A percentile compares a stretch with the other conserved stretches of the same genome.
phyloP scores from a whole-genome alignment of 2,329 filamentous ascomycete species.

The Cladosporium austrohemisphaericum region DNA sequence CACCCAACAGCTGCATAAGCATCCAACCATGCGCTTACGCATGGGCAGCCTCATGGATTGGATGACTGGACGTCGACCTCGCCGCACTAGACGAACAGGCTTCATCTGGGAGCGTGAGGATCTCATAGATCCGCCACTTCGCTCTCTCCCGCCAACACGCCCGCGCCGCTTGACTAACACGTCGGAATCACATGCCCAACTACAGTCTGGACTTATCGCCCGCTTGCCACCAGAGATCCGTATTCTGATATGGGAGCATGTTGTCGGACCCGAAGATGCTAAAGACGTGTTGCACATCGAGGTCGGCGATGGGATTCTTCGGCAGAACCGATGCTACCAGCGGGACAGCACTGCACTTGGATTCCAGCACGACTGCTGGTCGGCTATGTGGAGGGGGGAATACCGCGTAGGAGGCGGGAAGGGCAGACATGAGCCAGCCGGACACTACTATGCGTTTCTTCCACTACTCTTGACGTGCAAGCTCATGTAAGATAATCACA shows the following conservation, averaged over 20 bases:
- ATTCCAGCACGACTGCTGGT: conserved; percentile 15
- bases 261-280: conserved; percentile 12
- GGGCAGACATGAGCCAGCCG: conserved; percentile 2
- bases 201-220: conserved; percentile 12
- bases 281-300: conserved; percentile 15
- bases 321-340: conserved; percentile 14
- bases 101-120: conserved; percentile 9
- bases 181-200: conserved; percentile 5
- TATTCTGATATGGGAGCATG: conserved; percentile 14
- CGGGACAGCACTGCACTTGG: conserved; percentile 4
- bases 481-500: conserved; percentile 10
- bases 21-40: conserved; percentile 3
- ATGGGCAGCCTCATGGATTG: conserved; percentile 6
- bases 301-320: conserved; percentile 13
- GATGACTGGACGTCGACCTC: conserved; percentile 9
- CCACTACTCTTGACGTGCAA: conserved; percentile 13
- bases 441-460: conserved; percentile 5
- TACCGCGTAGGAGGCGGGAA: conserved; percentile 1
- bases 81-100: background rate
- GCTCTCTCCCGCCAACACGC: conserved; percentile 6
- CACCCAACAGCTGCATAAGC: conserved; percentile 4
- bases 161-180: conserved; percentile 11
- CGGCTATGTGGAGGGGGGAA: conserved; percentile 4
- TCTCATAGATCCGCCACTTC: conserved; percentile 10
- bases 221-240: conserved; percentile 12